These are phyloP conservation scores for Hemerocallis citrina DNA, from an alignment of 106 monocot genomes.

Conservation along the genomic window DNA sequence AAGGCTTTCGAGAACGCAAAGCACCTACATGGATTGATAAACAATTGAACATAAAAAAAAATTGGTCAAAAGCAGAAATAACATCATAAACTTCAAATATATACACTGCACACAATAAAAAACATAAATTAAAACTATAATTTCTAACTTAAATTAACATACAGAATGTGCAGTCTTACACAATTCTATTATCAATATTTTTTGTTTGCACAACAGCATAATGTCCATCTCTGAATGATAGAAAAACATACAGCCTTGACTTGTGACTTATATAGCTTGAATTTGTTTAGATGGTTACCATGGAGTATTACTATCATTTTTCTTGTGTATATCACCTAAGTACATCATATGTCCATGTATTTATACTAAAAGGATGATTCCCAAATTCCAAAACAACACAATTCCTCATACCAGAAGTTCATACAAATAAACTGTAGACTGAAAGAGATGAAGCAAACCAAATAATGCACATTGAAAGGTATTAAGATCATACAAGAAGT, in stretches of 20 bases:
- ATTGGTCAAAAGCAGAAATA: background rate
- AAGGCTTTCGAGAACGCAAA: conserved; percentile 69
- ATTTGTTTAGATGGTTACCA: background rate
- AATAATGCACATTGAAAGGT: background rate
- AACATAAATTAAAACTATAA: too few species aligned
- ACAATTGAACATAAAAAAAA: too few species aligned
- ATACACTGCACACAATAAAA: too few species aligned
- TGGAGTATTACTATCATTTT: too few species aligned
- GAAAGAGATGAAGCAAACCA: background rate
- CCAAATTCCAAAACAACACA: background rate
- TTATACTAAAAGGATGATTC: background rate
- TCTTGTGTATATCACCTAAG: background rate
- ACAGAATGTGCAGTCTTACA: too few species aligned
- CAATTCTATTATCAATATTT: too few species aligned
- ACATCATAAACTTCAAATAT: background rate
- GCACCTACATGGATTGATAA: conserved; percentile 44
- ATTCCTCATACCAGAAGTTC: too few species aligned
- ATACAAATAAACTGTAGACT: too few species aligned
- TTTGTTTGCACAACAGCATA: background rate
- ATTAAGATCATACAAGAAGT: background rate
- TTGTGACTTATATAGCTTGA: background rate
- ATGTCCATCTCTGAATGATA: background rate
- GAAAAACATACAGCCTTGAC: background rate
- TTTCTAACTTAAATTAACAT: too few species aligned
- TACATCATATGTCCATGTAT: too few species aligned